Evolutionary conservation across 352 stramenopile genomes (phyloP).

Genomic region (Phytophthora quininea): DNA sequence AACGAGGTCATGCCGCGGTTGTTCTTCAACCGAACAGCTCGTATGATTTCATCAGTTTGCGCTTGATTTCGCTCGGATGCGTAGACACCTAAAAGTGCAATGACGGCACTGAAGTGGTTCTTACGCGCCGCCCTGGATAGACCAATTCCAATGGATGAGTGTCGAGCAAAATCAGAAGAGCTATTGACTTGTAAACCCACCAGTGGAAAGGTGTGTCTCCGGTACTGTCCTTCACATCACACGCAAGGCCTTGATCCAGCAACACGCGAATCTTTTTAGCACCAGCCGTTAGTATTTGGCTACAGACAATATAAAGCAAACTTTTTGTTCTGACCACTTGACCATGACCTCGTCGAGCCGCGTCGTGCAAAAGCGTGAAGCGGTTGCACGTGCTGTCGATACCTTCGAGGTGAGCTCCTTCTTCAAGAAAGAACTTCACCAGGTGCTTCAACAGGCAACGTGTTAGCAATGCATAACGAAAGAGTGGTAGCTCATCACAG

Average conservation of each 20-base stretch:
- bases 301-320: background rate
- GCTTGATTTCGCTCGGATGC: constrained; percentile 34
- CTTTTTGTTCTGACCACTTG: constrained; percentile 41
- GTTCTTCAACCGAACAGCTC: constrained; percentile 50
- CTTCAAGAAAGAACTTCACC: constrained; percentile 59
- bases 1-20: constrained; percentile 49
- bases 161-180: background rate
- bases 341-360: constrained; percentile 55
- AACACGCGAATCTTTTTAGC: constrained; percentile 52
- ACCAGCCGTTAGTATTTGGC: background rate
- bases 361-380: constrained; percentile 73
- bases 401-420: constrained; percentile 57
- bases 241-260: constrained; percentile 46
- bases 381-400: constrained; percentile 64
- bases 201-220: constrained; percentile 76
- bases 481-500: background rate
- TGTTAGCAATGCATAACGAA: background rate
- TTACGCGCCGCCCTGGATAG: constrained; percentile 53
- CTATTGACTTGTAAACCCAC: constrained; percentile 29
- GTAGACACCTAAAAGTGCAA: constrained; percentile 54
- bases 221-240: constrained; percentile 46
- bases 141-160: background rate
- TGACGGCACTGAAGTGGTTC: constrained; percentile 65
- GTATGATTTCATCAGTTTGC: constrained; percentile 34
- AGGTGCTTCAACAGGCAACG: constrained; percentile 38